These are phyloP conservation scores for Mercurialis annua DNA, from an alignment of 345 rosid species.

Conservation along the genomic window DNA sequence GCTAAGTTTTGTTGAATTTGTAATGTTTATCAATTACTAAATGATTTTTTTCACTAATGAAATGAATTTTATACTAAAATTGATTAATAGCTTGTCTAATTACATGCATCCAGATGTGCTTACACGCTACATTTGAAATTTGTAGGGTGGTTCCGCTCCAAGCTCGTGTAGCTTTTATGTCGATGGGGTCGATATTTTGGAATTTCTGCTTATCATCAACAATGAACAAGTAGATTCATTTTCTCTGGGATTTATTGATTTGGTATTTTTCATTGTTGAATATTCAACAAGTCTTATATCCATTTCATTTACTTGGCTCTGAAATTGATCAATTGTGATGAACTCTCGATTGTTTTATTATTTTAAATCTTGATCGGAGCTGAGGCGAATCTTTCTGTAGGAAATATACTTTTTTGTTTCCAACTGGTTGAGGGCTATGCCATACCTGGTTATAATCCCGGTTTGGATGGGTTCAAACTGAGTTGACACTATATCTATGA, in stretches of 20 bases:
- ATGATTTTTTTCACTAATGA: no score
- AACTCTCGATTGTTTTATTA: not conserved
- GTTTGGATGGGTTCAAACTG: no score
- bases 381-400: no score
- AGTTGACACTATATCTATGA: no score
- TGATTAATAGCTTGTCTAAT: not conserved
- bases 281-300: not conserved
- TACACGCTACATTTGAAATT: slow-evolving; percentile 10
- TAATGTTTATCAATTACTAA: no score
- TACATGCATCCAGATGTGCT: not conserved
- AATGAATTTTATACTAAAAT: no score
- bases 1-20: no score
- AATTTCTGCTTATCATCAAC: slow-evolving; percentile 87
- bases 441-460: no score
- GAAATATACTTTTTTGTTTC: no score
- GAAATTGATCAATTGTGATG: not conserved
- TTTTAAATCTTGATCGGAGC: no score
- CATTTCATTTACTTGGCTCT: not conserved
- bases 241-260: slow-evolving; percentile 10
- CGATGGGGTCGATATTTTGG: slow-evolving; percentile 88
- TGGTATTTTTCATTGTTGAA: not conserved
- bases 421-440: no score
- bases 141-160: slow-evolving; percentile 89
- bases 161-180: slow-evolving; percentile 96
- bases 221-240: slow-evolving; percentile 61